Evolutionary conservation across 1,284 basidiomycete genomes (phyloP).

Genomic region (Pyrrhoderma noxium): DNA sequence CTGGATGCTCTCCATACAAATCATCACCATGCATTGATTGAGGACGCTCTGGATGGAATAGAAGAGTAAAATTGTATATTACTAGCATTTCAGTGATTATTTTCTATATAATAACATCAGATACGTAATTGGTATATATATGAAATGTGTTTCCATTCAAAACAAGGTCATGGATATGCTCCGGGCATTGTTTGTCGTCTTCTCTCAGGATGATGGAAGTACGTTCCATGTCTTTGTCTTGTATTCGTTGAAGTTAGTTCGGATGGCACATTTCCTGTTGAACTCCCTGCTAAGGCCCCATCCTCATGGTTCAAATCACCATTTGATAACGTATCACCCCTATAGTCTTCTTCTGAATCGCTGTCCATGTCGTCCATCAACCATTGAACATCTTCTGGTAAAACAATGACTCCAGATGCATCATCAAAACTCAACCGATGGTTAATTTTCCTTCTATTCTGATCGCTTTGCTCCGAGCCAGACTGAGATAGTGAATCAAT

Average conservation of each 20-base stretch:
- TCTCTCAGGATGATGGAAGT: constrained; percentile 70
- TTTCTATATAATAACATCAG: too few relatives aligned
- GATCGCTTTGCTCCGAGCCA: neutral
- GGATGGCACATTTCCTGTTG: neutral
- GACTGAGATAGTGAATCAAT: constrained; percentile 20
- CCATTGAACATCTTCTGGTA: constrained; percentile 74
- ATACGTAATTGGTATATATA: too few relatives aligned
- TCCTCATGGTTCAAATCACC: neutral
- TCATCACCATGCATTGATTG: constrained; percentile 58
- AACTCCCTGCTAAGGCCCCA: neutral
- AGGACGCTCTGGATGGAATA: constrained; percentile 46
- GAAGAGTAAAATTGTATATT: neutral
- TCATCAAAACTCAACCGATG: constrained; percentile 72
- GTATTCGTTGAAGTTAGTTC: constrained; percentile 6
- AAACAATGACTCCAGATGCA: constrained; percentile 75
- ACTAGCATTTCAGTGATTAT: too few relatives aligned
- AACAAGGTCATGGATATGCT: too few relatives aligned
- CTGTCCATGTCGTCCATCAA: constrained; percentile 41
- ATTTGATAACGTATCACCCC: constrained; percentile 12
- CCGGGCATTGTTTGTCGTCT: too few relatives aligned
- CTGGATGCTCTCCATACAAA: constrained; percentile 59
- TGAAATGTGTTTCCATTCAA: too few relatives aligned
- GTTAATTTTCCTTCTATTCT: constrained; percentile 27
- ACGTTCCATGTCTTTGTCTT: constrained; percentile 50
- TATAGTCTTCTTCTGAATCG: constrained; percentile 33